Evolutionary conservation across 2,329 filamentous ascomycete genomes (phyloP).

Genomic region (Sporothrix pallida): DNA sequence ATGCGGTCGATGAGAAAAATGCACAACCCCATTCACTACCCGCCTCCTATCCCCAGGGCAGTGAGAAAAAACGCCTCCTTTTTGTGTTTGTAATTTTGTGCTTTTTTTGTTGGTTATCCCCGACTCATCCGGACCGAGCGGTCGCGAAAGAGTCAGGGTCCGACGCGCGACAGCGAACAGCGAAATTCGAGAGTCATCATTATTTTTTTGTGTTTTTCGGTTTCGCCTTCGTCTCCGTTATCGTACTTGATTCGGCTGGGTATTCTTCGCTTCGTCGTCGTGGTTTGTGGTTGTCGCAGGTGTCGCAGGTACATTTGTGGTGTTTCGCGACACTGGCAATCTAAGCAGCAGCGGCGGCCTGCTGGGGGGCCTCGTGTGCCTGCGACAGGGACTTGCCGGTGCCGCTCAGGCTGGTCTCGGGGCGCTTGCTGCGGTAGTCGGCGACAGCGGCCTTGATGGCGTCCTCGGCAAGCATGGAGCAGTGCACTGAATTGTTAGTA

Average conservation of each 20-base stretch:
- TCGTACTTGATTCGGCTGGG: conserved; percentile 7
- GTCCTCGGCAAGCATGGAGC: conserved; percentile 90
- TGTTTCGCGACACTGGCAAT: too few relatives aligned
- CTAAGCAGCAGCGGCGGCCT: conserved; percentile 34
- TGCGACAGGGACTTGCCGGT: conserved; percentile 51
- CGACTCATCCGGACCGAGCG: neutral
- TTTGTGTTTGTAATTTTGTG: neutral
- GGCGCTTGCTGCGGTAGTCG: conserved; percentile 92
- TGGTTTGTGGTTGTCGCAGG: neutral
- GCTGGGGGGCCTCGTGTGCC: conserved; percentile 27
- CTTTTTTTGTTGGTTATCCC: neutral
- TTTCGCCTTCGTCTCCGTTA: neutral
- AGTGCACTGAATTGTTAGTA: conserved; percentile 68
- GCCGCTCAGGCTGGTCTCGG: conserved; percentile 79
- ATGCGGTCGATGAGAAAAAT: neutral
- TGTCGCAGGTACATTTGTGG: neutral
- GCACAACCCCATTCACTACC: conserved; percentile 1
- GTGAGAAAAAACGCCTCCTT: conserved; percentile 12
- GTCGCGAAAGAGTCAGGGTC: neutral
- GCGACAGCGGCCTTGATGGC: conserved; percentile 91
- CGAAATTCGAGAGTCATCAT: neutral
- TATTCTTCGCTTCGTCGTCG: neutral
- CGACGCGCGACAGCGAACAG: conserved; percentile 2
- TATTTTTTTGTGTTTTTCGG: neutral
- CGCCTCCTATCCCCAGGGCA: conserved; percentile 17